These are phyloP conservation scores for Keithomyces neogunnii DNA, from an alignment of 2,329 filamentous ascomycete species.

Conservation along the genomic window DNA sequence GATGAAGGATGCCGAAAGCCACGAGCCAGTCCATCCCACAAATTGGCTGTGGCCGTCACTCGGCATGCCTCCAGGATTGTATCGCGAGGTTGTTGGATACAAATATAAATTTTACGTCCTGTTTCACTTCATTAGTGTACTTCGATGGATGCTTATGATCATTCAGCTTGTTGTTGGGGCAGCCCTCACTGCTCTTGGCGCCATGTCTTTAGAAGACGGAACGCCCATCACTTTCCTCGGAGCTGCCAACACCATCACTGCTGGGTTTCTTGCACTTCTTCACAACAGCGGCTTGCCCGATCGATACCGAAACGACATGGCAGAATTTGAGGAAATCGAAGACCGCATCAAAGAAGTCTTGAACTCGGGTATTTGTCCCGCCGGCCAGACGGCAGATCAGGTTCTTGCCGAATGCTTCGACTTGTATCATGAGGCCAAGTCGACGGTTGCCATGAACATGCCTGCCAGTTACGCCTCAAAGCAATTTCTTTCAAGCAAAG, in stretches of 20 bases:
- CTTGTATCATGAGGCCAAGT: conserved; percentile 35
- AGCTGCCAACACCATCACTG: conserved; percentile 39
- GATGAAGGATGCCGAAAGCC: conserved; percentile 34
- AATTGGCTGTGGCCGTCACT: conserved; percentile 36
- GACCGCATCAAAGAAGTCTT: conserved; percentile 42
- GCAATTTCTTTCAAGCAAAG: conserved; percentile 9
- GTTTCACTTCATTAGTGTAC: conserved; percentile 33
- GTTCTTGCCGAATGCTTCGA: conserved; percentile 39
- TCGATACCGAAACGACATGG: conserved; percentile 39
- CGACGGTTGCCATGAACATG: conserved; percentile 38
- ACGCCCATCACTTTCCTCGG: conserved; percentile 40
- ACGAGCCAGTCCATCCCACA: conserved; percentile 31
- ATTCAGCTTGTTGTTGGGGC: conserved; percentile 41
- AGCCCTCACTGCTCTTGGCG: conserved; percentile 40
- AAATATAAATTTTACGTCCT: conserved; percentile 35
- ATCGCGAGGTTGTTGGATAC: conserved; percentile 36
- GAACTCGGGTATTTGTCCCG: conserved; percentile 36
- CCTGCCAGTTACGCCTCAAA: conserved; percentile 31
- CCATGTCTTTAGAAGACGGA: conserved; percentile 26
- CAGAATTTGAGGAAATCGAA: conserved; percentile 41
- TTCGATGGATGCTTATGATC: conserved; percentile 39
- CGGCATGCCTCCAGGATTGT: conserved; percentile 40
- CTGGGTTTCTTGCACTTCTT: conserved; percentile 41
- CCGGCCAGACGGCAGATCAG: conserved; percentile 34
- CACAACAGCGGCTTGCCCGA: conserved; percentile 47